These are phyloP conservation scores for Warburgia ugandensis DNA, from an alignment of 164 flowering plant species.

Conservation along the genomic window DNA sequence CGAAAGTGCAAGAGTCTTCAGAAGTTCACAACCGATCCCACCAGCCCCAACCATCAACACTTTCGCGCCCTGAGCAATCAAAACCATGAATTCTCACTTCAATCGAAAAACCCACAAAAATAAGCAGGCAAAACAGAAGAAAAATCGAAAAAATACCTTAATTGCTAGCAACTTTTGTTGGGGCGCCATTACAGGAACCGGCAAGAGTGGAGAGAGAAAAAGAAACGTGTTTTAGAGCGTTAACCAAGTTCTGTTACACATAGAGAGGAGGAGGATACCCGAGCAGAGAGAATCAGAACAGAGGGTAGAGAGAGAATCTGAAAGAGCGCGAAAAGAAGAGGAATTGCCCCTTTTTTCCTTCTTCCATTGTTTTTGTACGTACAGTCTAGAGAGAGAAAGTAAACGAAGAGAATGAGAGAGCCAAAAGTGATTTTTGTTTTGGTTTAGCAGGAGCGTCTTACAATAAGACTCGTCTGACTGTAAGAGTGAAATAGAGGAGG, in stretches of 20 bases:
- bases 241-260: not conserved
- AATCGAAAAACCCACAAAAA: too few species aligned
- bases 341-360: too few species aligned
- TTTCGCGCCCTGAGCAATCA: slow-evolving; percentile 49
- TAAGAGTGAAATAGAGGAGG: too few species aligned
- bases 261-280: not conserved
- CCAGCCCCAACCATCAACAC: slow-evolving; percentile 99
- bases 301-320: not conserved
- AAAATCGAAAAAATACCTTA: slow-evolving; percentile 34
- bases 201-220: not conserved
- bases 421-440: too few species aligned
- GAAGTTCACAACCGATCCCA: slow-evolving; percentile 96
- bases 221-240: not conserved
- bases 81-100: slow-evolving; percentile 1
- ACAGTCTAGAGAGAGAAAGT: too few species aligned
- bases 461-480: too few species aligned
- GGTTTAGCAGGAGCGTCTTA: too few species aligned
- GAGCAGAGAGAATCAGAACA: not conserved
- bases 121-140: not conserved
- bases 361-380: too few species aligned
- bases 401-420: too few species aligned
- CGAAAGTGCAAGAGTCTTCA: slow-evolving; percentile 90
- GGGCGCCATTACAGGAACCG: slow-evolving; percentile 33
- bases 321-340: too few species aligned
- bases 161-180: slow-evolving; percentile 35